A percentile compares a stretch with the other conserved stretches of the same genome.
These are phyloP conservation scores for Neocatenulostroma microsporum DNA, from an alignment of 2,329 filamentous ascomycete genomes.

Conservation along the genomic window DNA sequence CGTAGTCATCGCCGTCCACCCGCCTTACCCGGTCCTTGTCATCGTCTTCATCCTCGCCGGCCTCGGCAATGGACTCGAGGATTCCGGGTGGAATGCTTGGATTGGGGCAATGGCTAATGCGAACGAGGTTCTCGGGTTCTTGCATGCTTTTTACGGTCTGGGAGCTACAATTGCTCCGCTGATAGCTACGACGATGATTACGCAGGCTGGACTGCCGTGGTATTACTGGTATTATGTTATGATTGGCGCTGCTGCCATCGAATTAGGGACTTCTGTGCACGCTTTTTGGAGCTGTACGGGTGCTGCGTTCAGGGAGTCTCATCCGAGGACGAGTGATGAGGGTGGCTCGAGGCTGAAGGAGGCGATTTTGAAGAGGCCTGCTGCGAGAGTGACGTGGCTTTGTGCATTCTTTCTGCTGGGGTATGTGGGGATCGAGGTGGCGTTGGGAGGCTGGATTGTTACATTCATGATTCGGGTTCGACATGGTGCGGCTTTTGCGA, in stretches of 20 bases:
- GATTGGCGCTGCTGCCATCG: constrained; percentile 51
- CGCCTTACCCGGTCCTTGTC: constrained; percentile 60
- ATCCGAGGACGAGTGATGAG: constrained; percentile 37
- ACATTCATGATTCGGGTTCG: constrained; percentile 80
- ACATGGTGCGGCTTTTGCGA: constrained; percentile 58
- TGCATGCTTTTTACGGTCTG: constrained; percentile 65
- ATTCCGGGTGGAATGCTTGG: constrained; percentile 55
- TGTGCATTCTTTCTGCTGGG: constrained; percentile 64
- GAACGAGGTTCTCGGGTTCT: constrained; percentile 65
- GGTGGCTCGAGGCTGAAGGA: constrained; percentile 45
- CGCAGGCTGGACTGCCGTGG: constrained; percentile 56
- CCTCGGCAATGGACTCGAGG: constrained; percentile 63
- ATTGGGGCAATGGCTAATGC: constrained; percentile 65
- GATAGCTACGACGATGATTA: constrained; percentile 65
- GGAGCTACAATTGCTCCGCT: constrained; percentile 63
- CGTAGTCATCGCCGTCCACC: constrained; percentile 57
- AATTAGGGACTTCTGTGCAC: constrained; percentile 44
- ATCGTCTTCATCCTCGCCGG: constrained; percentile 59
- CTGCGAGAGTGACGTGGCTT: constrained; percentile 61
- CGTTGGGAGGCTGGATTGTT: constrained; percentile 72
- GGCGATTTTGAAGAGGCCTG: constrained; percentile 39
- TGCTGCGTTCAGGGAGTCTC: constrained; percentile 47
- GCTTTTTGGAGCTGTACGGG: constrained; percentile 60
- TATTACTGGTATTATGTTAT: constrained; percentile 71
- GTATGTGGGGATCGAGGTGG: constrained; percentile 73